Evolutionary conservation across 331 rosid species (phyloP), one percentile per base, ranked within the genome.

Genomic region (Acacia pycnantha): DNA sequence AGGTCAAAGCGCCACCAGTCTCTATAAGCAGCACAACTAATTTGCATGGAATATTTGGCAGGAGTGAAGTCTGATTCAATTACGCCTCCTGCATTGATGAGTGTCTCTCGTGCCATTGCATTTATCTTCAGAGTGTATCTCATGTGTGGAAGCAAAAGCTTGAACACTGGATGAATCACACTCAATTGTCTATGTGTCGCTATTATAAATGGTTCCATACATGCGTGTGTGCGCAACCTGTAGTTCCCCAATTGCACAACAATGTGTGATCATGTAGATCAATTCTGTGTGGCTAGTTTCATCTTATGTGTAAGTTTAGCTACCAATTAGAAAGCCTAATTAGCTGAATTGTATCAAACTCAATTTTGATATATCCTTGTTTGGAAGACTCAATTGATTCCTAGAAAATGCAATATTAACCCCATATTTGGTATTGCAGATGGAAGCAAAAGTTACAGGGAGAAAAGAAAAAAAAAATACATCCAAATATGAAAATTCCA

Each of bases 121-220:
- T 95, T 95, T 86, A 93, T 74, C 84, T 86, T 93, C 26, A 95
- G 35, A 0, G 97, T 95, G 82, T 93, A 93, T 73, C 97, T 79
- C 98, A 95, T 93, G 73, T 95, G 97, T 11, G 98, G 98, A 53
- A 90, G 92, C 84, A 93, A 73, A 67, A 95, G 91, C 88, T 95
- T 95, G 86, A 81, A 95, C 14, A 95, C 84, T 2, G 98, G 98
- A 79, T 95, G 98, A 94, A 95, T 86, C 37, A 89, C 97, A 80
- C 97, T 95, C 90, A 95, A 26, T 22, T 95, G 98, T 58, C 98
- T 81, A 46, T 93, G 98, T 41, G 97, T 88, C 8, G 97, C 91
- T 76, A 95, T 68, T 46, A 95, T 91, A 56, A 95, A 90, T 64
- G 97, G 98, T 53, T 95, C 98, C 70, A 90, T 37, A 83, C 81